phyloP scores from a whole-genome alignment of 805 yeast genomes.

The Tetrapisispora arboricola region DNA sequence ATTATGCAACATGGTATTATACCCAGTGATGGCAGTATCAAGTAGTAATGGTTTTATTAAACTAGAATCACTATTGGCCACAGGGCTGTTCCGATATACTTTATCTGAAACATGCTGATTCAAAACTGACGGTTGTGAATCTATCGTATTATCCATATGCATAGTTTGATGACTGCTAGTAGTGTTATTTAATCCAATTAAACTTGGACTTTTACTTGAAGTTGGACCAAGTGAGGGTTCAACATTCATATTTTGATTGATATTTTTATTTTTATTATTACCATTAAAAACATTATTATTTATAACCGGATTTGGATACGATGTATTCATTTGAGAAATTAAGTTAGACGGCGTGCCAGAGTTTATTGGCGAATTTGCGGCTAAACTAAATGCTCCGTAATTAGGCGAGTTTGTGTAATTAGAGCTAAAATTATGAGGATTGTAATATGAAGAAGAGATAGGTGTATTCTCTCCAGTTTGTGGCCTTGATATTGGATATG shows the following conservation, averaged over 20 bases:
- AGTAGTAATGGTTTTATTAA: background rate
- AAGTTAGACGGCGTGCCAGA: background rate
- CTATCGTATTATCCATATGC: background rate
- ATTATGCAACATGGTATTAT: background rate
- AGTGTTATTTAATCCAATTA: background rate
- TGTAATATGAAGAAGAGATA: background rate
- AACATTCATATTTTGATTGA: background rate
- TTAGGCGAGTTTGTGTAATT: background rate
- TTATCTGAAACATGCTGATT: background rate
- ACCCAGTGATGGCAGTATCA: background rate
- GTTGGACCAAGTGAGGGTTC: background rate
- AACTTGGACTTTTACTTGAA: background rate
- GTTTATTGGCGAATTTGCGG: background rate
- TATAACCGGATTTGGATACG: background rate
- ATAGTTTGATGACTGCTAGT: background rate
- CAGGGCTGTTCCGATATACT: background rate
- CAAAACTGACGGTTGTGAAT: background rate
- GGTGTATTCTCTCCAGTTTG: background rate
- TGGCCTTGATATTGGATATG: background rate
- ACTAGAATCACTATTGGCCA: background rate
- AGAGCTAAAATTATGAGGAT: background rate
- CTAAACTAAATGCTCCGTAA: background rate
- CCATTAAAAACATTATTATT: no score
- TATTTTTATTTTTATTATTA: background rate
- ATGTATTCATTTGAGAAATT: background rate